Conservation (phyloP, 2,329 filamentous ascomycete species). For the Arthrocladium fulminans region DNA sequence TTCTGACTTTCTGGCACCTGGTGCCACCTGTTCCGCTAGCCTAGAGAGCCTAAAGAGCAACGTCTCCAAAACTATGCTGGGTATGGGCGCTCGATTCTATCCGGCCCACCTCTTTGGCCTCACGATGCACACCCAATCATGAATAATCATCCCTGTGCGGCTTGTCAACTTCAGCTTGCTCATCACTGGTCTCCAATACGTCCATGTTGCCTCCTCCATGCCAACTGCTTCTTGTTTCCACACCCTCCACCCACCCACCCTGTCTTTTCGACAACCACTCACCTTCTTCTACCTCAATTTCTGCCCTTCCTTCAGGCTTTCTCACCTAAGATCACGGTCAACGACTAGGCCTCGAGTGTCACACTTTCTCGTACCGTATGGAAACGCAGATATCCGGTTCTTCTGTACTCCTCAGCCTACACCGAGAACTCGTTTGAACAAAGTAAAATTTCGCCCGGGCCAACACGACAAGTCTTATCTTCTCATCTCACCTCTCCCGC, state of each 20-base stretch:
- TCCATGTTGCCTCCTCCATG: constrained; percentile 13
- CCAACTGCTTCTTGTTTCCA: constrained; percentile 19
- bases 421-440: not conserved
- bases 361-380: constrained; percentile 12
- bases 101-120: constrained; percentile 13
- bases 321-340: constrained; percentile 14
- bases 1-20: constrained; percentile 2
- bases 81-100: not conserved
- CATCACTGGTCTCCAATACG: constrained; percentile 22
- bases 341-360: constrained; percentile 16
- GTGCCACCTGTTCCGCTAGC: constrained; percentile 1
- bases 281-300: constrained; percentile 14
- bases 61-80: not conserved
- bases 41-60: constrained; percentile 6
- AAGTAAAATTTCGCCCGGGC: constrained; percentile 4
- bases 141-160: constrained; percentile 18
- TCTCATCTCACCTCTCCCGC: constrained; percentile 2
- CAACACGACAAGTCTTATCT: not conserved
- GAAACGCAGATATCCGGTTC: constrained; percentile 10
- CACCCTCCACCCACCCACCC: constrained; percentile 20
- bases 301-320: constrained; percentile 10
- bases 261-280: constrained; percentile 20
- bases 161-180: constrained; percentile 22
- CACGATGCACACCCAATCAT: constrained; percentile 23
- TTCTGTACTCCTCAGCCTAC: constrained; percentile 5